Percentiles rank a stretch among this genome's conserved stretches.
phyloP scores from a whole-genome alignment of 2,329 filamentous ascomycete genomes.

The Mariannaea sp. region DNA sequence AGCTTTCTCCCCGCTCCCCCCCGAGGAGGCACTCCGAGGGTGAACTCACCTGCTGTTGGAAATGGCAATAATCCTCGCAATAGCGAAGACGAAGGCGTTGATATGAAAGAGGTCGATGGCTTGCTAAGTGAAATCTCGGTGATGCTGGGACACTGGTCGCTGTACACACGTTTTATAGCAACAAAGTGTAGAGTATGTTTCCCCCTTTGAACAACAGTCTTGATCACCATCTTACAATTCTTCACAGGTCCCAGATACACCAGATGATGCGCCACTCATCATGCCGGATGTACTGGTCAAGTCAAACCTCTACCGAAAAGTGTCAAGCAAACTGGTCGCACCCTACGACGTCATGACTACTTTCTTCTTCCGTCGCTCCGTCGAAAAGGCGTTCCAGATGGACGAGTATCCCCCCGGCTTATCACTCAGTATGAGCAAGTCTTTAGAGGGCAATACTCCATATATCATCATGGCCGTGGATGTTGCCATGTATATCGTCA shows the following conservation, averaged over 20 bases:
- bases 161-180: constrained; percentile 88
- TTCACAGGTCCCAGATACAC: constrained; percentile 53
- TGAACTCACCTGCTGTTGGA: constrained; percentile 75
- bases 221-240: constrained; percentile 23
- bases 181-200: constrained; percentile 78
- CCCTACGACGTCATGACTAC: constrained; percentile 93
- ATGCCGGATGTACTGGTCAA: constrained; percentile 77
- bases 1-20: constrained; percentile 82
- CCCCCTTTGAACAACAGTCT: background rate
- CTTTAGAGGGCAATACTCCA: constrained; percentile 77
- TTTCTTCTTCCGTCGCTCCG: constrained; percentile 94
- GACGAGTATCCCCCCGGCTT: constrained; percentile 86
- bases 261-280: constrained; percentile 61
- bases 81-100: constrained; percentile 89
- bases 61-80: constrained; percentile 57
- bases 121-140: constrained; percentile 85
- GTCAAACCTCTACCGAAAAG: constrained; percentile 80
- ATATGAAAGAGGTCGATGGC: constrained; percentile 95
- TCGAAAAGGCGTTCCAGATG: constrained; percentile 96
- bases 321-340: constrained; percentile 71
- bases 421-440: constrained; percentile 72
- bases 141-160: constrained; percentile 91
- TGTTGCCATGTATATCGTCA: constrained; percentile 99
- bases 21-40: constrained; percentile 65
- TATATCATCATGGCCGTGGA: constrained; percentile 96